Base-by-base conservation (phyloP, 163 green algal genomes). In the Chlorella variabilis region DNA sequence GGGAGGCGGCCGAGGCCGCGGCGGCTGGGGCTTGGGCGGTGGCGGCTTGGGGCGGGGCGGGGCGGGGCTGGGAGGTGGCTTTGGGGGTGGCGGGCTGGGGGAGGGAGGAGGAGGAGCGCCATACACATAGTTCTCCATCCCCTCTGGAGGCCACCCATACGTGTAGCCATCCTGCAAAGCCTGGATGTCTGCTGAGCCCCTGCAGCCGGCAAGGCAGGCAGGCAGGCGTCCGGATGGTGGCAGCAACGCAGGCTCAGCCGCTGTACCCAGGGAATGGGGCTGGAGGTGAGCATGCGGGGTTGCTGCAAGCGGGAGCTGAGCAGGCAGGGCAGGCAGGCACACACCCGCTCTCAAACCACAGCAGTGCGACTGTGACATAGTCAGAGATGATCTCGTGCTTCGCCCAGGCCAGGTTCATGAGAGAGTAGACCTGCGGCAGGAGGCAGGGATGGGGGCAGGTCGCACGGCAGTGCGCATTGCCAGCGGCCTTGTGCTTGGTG, bases 361-460 rank as follows among this genome's bases (percentile, higher is more conserved):
- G 25, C 23, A 80, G 25, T 0, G 54, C 59, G 13, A 48, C 73
- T 11, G 73, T 80, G 54, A 48, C 31, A 56, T 80, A 80, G 18
- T 80, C 73, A 2, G 73, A 80, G 18, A 80, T 80, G 73, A 80
- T 80, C 13, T 80, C 73, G 73, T 80, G 73, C 21, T 49, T 70
- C 54, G 73, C 73, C n/a, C 58, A 80, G n/a, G 73, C 73, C 25
- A 80, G 56, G 73, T 80, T 80, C 56, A 80, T 69, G 8, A 80
- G 56, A 0, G 73, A 80, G 23, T 49, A 80, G 7, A 80, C n/a
- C 73, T 80, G 54, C n/a, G 18, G 31, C 23, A 31, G 8, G 51
- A n/a, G n/a, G n/a, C n/a, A n/a, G n/a, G n/a, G n/a, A n/a, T n/a
- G n/a, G n/a, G n/a, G n/a, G n/a, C n/a, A n/a, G n/a, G n/a, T n/a